Conservation (phyloP, 2,329 filamentous ascomycete species). For the Diaporthe citriasiana region DNA sequence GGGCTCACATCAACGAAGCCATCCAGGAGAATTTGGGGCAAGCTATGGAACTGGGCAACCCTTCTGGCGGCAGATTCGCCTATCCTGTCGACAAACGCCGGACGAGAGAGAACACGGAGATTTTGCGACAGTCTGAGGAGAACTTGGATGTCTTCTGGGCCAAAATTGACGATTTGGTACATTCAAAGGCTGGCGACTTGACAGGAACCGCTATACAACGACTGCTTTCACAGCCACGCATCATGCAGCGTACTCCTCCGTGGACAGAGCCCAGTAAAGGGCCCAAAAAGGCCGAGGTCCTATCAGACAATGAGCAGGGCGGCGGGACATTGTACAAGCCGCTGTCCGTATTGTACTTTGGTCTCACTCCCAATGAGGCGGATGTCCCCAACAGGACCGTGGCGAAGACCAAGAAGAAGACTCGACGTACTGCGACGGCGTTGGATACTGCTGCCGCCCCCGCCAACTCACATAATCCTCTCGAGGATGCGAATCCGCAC, state of each 20-base stretch:
- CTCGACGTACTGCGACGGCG: slow-evolving; percentile 39
- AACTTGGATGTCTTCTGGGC: slow-evolving; percentile 64
- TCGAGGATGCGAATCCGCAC: neutral
- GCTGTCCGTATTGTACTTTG: slow-evolving; percentile 47
- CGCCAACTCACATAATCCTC: too few relatives aligned
- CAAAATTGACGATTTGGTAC: slow-evolving; percentile 49
- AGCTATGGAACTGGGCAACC: slow-evolving; percentile 49
- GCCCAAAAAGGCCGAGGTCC: neutral
- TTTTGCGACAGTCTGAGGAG: slow-evolving; percentile 61
- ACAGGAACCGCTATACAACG: slow-evolving; percentile 44
- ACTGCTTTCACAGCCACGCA: slow-evolving; percentile 52
- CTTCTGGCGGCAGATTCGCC: slow-evolving; percentile 56
- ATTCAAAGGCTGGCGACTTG: slow-evolving; percentile 44
- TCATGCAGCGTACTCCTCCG: slow-evolving; percentile 61
- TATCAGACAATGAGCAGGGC: neutral
- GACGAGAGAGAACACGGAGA: slow-evolving; percentile 59
- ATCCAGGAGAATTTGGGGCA: neutral
- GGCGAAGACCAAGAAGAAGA: slow-evolving; percentile 45
- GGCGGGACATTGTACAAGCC: slow-evolving; percentile 41
- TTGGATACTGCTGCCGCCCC: neutral
- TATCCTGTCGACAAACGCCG: slow-evolving; percentile 61
- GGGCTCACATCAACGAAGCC: neutral
- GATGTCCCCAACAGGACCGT: neutral
- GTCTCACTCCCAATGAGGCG: neutral
- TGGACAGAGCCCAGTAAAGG: slow-evolving; percentile 57